Base-by-base conservation (phyloP, 441 rosid species). In the Populus trichocarpa region DNA sequence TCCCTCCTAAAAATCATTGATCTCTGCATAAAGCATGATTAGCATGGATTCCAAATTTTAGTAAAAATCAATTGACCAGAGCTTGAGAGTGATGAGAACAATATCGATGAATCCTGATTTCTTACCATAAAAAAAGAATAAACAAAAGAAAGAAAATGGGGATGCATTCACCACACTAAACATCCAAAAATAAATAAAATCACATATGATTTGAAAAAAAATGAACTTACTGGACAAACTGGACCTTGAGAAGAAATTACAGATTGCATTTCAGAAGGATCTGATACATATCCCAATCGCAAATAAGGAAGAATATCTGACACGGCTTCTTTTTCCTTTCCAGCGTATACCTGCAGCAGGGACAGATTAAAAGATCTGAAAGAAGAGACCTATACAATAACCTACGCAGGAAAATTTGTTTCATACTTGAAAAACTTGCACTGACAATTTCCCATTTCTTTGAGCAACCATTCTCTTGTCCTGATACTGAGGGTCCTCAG, bases 241-340 rank as follows among this genome's bases (percentile, higher is more conserved):
- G 99, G 99, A 83, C 99, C 99, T 80, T 88, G 98, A 72, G 99
- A 95, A 64, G 97, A 95, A 85, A 95, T 91, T 76, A 93, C 98
- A 32, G 97, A 89, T 78, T 88, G 90, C 98, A 95, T 92, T 82
- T 95, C 99, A 36, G 89, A 87, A 81, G 96, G 88, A 81, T 95
- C 99, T 26, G 98, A 88, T 83, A 95, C 97, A 85, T 92, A 95
- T 80, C 99, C 96, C 86, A 95, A 80, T 65, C 98, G 84, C 79
- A 95, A 81, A 87, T 95, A 93, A 73, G 98, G 99, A 83, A 95
- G 94, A 88, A 95, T 90, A 78, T 95, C 99, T 65, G 85, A 81
- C 64, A 95, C 84, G 77, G 95, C 93, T 81, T 95, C 98, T 82
- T 86, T 95, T 87, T 95, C 99, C 89, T 86, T 92, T 53, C 99